These are phyloP conservation scores for Globisporangium uncinulatum DNA, from an alignment of 352 stramenopile species.

Conservation along the genomic window DNA sequence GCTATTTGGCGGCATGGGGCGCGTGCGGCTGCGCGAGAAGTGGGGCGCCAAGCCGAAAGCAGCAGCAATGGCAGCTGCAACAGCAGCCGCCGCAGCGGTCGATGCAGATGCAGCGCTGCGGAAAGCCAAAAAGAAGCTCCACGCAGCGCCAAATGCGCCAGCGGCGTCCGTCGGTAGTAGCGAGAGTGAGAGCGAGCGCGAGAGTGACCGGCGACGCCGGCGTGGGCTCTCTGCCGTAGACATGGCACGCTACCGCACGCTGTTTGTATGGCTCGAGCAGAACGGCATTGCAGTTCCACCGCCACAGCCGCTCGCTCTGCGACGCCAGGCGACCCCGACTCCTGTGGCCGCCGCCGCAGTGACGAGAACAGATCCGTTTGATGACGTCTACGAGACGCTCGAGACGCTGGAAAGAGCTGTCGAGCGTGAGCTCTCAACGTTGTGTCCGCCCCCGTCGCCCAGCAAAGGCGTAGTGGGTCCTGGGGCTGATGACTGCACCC, in stretches of 20 bases:
- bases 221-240: constrained; percentile 24
- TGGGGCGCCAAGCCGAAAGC: constrained; percentile 25
- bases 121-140: constrained; percentile 14
- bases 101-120: constrained; percentile 3
- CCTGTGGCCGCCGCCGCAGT: background rate
- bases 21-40: constrained; percentile 24
- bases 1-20: constrained; percentile 41
- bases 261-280: constrained; percentile 34
- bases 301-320: background rate
- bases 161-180: constrained; percentile 1
- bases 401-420: constrained; percentile 32
- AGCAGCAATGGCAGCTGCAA: background rate
- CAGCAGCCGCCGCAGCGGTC: background rate
- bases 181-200: constrained; percentile 14
- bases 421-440: constrained; percentile 26
- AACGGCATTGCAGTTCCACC: constrained; percentile 29
- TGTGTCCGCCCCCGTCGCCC: constrained; percentile 3
- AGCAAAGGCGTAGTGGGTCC: background rate
- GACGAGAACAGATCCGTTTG: constrained; percentile 21
- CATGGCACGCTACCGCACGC: constrained; percentile 40
- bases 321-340: background rate
- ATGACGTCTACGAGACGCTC: constrained; percentile 41
- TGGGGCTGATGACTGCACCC: no score
- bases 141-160: background rate
- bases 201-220: constrained; percentile 1